phyloP scores from a whole-genome alignment of 495 filamentous ascomycete species.

The Aspergillus coremiiformis region DNA sequence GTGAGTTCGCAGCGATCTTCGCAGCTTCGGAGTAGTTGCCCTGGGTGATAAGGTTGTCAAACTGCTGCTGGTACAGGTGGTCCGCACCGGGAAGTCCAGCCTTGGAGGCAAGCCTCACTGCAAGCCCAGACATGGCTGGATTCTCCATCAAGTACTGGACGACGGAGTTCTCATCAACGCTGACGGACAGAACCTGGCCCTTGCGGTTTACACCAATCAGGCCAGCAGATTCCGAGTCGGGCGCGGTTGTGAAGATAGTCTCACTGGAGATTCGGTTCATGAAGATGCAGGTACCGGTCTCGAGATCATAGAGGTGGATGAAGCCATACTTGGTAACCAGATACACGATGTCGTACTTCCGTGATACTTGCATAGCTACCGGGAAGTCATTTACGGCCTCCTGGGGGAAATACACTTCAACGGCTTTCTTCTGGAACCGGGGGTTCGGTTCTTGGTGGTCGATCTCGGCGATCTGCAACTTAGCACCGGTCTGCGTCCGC shows the following conservation, averaged over 20 bases:
- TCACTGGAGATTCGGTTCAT: conserved; percentile 99
- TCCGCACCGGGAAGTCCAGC: conserved; percentile 93
- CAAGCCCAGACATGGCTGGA: conserved; percentile 82
- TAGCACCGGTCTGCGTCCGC: conserved; percentile 76
- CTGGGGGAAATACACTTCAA: conserved; percentile 94
- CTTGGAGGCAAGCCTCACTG: conserved; percentile 90
- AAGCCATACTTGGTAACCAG: conserved; percentile 98
- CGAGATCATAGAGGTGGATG: conserved; percentile 96
- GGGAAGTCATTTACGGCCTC: conserved; percentile 96
- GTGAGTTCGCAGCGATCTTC: conserved; percentile 93
- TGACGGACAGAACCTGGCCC: conserved; percentile 90
- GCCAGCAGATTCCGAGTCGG: conserved; percentile 75
- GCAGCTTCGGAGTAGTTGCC: conserved; percentile 82
- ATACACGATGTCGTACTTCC: conserved; percentile 92
- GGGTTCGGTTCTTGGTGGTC: conserved; percentile 87
- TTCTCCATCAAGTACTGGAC: conserved; percentile 93
- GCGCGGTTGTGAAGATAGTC: conserved; percentile 91
- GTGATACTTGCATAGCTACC: conserved; percentile 94
- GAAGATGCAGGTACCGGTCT: conserved; percentile 95
- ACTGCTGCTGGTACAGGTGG: conserved; percentile 86
- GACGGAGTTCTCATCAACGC: conserved; percentile 81
- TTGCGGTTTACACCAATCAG: conserved; percentile 95
- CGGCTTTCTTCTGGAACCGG: conserved; percentile 83
- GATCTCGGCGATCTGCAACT: conserved; percentile 96
- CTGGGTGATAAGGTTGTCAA: conserved; percentile 69